These are phyloP conservation scores for Suillus subluteus DNA, from an alignment of 768 basidiomycete genomes.

Conservation along the genomic window DNA sequence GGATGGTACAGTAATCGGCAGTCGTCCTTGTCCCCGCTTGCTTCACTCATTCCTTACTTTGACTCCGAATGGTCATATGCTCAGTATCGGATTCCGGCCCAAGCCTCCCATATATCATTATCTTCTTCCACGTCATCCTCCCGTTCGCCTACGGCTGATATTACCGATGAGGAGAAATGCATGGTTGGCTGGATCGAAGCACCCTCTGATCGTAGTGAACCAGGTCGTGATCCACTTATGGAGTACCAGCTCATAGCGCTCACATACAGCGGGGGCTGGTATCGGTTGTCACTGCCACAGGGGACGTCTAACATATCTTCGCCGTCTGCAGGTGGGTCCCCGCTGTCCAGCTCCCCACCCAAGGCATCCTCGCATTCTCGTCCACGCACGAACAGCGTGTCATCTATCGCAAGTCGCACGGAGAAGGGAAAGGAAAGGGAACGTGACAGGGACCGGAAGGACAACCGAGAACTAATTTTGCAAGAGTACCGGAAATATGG, in stretches of 20 bases:
- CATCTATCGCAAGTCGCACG: constrained; percentile 50
- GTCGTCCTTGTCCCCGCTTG: constrained; percentile 78
- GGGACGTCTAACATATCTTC: constrained; percentile 24
- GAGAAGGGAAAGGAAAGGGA: constrained; percentile 60
- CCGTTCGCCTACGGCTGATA: constrained; percentile 58
- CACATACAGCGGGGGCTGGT: constrained; percentile 93
- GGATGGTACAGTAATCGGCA: constrained; percentile 71
- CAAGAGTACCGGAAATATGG: constrained; percentile 84
- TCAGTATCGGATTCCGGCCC: constrained; percentile 85
- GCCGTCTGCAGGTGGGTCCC: constrained; percentile 15
- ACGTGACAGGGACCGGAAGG: constrained; percentile 57
- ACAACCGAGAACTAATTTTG: constrained; percentile 67
- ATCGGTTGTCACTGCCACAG: constrained; percentile 69
- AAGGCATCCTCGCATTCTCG: constrained; percentile 42
- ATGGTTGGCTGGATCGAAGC: constrained; percentile 84
- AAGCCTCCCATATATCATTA: constrained; percentile 80
- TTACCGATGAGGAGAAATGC: constrained; percentile 83
- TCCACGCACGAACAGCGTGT: constrained; percentile 56
- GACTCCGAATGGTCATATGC: constrained; percentile 97
- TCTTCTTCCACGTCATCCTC: constrained; percentile 65
- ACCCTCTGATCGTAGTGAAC: constrained; percentile 38
- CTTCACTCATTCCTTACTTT: constrained; percentile 86
- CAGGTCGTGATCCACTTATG: constrained; percentile 23
- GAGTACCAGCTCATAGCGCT: constrained; percentile 84
- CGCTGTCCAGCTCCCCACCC: constrained; percentile 46